Conservation (phyloP, 1,284 basidiomycete species). For the Prillingera fragicola region DNA sequence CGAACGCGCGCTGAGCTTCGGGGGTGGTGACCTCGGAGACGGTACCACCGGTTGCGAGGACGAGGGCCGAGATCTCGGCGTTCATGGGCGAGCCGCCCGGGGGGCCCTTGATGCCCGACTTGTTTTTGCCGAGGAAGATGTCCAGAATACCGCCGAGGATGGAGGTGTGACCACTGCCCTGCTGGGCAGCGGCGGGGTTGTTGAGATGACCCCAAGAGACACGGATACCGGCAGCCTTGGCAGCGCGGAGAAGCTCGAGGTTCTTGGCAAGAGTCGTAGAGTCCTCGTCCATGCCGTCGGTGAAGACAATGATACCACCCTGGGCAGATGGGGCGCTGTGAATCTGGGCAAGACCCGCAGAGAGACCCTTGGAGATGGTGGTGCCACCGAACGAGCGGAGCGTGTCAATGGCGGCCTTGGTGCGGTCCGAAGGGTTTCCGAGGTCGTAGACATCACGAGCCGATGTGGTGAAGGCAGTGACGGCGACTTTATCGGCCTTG, state of each 20-base stretch:
- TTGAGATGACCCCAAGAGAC: conserved; percentile 2
- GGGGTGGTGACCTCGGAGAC: conserved; percentile 1
- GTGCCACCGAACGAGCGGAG: conserved; percentile 1
- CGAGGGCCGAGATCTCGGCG: conserved; percentile 2
- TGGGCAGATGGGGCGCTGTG: no score
- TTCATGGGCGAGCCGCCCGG: no score
- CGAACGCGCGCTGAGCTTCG: conserved; percentile 1
- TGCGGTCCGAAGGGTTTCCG: not conserved
- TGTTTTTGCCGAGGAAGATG: not conserved
- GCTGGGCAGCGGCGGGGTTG: no score
- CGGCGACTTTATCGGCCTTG: conserved; percentile 6
- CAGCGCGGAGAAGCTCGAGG: not conserved
- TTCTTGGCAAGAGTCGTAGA: no score
- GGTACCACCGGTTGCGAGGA: conserved; percentile 5
- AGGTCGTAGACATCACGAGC: conserved; percentile 1
- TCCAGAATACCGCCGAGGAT: not conserved
- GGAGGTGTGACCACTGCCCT: not conserved
- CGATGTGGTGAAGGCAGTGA: conserved; percentile 1
- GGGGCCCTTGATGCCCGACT: no score
- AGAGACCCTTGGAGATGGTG: conserved; percentile 1
- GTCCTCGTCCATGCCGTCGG: not conserved
- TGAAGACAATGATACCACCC: conserved; percentile 4
- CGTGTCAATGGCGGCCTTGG: not conserved
- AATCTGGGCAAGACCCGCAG: not conserved
- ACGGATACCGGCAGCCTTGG: conserved; percentile 2